Evolutionary conservation across 495 filamentous ascomycete species (phyloP), one percentile per base, ranked within the genome.

Genomic region (Penicillium roqueforti): DNA sequence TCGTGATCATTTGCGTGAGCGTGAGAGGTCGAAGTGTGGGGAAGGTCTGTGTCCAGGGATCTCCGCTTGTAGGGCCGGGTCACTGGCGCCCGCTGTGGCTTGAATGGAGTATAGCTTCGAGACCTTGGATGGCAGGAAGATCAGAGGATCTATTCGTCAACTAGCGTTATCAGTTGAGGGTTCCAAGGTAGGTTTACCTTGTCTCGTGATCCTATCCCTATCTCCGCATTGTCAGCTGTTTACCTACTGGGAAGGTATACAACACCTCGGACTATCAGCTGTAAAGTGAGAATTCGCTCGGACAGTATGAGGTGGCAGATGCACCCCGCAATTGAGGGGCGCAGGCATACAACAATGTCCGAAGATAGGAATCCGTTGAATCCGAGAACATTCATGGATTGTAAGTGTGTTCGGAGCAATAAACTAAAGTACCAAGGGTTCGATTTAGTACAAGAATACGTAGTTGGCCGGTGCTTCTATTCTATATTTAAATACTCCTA

Each of bases 271-370:
- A 10, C 11, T 29, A 28, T 28, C 34, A 26, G 22, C 39, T 25
- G 25, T 43, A 52, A 44, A 29, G 20, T 32, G 37, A 51, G 20
- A 3, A 40, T 51, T 50, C 36, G 47, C 47, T 50, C 47, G 51
- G 39, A 50, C 16, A 26, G 41, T 22, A 53, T 55, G 58, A 63
- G 55, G 52, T 59, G 59, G 62, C 53, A 59, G 51, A 51, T 60
- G 59, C 57, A 65, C 62, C 62, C 62, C 62, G 62, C 62, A 63
- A 60, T 57, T 44, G 39, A 36, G 45, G 41, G 47, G 23, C 34
- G 29, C 20, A 43, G 43, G 23, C n/a, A n/a, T n/a, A 45, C 51
- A 22, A 16, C 25, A 45, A 28, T 32, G 20, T 44, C 50, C 19
- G 3, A 19, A 32, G 38, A 49, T 32, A 34, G 47, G 23, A 20